These are phyloP conservation scores for Spathaspora boniae DNA, from an alignment of 805 yeast genomes.

Conservation along the genomic window DNA sequence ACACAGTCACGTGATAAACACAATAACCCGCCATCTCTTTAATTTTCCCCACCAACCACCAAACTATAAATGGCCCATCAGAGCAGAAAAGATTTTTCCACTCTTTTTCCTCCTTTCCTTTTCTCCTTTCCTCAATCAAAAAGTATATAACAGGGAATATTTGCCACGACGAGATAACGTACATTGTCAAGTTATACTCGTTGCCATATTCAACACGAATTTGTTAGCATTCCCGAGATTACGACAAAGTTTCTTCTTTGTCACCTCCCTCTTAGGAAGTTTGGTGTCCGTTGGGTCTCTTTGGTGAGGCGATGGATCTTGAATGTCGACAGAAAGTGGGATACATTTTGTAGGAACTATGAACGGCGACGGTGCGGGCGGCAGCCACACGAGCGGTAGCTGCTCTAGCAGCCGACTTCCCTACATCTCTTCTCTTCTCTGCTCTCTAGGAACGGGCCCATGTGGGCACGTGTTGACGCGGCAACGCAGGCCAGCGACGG, in stretches of 20 bases:
- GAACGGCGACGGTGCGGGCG: too few species aligned
- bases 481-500: too few species aligned
- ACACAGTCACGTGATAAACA: background rate
- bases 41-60: background rate
- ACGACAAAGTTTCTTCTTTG: too few species aligned
- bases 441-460: too few species aligned
- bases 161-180: constrained; percentile 69
- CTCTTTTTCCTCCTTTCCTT: constrained; percentile 5
- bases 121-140: constrained; percentile 45
- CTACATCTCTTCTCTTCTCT: too few species aligned
- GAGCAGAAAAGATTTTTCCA: constrained; percentile 3
- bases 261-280: constrained; percentile 56
- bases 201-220: constrained; percentile 50
- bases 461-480: too few species aligned
- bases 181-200: constrained; percentile 58
- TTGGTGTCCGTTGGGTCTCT: constrained; percentile 48
- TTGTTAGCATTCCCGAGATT: constrained; percentile 50
- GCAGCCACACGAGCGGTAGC: too few species aligned
- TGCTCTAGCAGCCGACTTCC: too few species aligned
- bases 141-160: constrained; percentile 56
- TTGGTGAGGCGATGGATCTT: constrained; percentile 51
- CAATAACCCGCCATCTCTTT: background rate
- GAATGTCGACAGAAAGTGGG: constrained; percentile 57
- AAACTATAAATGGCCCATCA: background rate
- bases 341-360: too few species aligned